Conservation (phyloP, 1,284 basidiomycete species). For the Austroboletus sp. region DNA sequence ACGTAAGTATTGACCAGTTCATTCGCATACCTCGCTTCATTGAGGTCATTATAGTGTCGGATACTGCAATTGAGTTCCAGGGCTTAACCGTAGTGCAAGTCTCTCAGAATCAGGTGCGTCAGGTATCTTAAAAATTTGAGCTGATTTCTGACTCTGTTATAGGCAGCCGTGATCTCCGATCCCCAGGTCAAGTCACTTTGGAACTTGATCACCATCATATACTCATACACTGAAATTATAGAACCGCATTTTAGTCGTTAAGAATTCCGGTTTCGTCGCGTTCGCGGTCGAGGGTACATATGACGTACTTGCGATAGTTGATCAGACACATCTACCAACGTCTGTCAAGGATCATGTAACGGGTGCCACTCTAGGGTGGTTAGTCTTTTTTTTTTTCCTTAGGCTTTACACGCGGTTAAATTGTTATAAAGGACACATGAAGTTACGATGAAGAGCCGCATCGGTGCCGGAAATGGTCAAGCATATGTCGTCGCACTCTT, state of each 20-base stretch:
- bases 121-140: background rate
- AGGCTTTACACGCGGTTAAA: constrained; percentile 1
- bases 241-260: constrained; percentile 75
- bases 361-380: constrained; percentile 52
- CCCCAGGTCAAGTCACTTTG: constrained; percentile 42
- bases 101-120: constrained; percentile 58
- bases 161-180: constrained; percentile 70
- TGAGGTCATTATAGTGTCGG: constrained; percentile 47
- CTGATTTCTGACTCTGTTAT: constrained; percentile 9
- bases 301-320: constrained; percentile 67
- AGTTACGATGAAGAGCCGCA: constrained; percentile 62
- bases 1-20: constrained; percentile 38
- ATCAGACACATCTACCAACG: constrained; percentile 67
- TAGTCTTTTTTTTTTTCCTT: constrained; percentile 7
- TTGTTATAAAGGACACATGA: constrained; percentile 49
- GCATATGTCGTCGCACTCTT: constrained; percentile 72
- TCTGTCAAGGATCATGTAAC: constrained; percentile 58
- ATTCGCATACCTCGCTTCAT: constrained; percentile 1
- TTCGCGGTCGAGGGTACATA: constrained; percentile 69
- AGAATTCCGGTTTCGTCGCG: constrained; percentile 69
- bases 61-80: constrained; percentile 69
- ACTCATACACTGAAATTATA: constrained; percentile 12
- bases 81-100: constrained; percentile 75
- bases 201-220: background rate
- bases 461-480: constrained; percentile 39